Percentiles rank a stretch among this genome's conserved stretches.
Conservation (phyloP, 2,329 filamentous ascomycete genomes). For the Ophiostoma quercus region DNA sequence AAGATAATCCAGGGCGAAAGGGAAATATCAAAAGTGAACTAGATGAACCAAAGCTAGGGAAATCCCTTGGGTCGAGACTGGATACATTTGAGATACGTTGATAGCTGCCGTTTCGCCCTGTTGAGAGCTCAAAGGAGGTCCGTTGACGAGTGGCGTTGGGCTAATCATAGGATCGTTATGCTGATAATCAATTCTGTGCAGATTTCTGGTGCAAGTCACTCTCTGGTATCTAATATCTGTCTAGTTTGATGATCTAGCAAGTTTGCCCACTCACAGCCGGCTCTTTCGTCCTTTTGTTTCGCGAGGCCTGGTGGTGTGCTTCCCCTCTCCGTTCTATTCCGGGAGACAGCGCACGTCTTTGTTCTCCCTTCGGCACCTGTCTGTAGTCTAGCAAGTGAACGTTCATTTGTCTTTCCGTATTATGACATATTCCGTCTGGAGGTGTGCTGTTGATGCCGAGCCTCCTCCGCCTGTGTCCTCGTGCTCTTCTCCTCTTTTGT, state of each 20-base stretch:
- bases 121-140: background rate
- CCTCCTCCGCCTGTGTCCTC: background rate
- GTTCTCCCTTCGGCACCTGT: background rate
- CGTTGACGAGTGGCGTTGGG: background rate
- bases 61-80: background rate
- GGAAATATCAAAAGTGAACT: background rate
- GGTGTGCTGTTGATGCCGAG: background rate
- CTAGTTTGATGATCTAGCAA: background rate
- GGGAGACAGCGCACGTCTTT: background rate
- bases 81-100: background rate
- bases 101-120: background rate
- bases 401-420: background rate
- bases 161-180: background rate
- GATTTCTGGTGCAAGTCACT: background rate
- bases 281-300: background rate
- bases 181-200: background rate
- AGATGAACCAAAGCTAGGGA: background rate
- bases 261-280: background rate
- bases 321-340: slow-evolving; percentile 5
- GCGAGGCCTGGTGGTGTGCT: background rate
- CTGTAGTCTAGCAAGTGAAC: background rate
- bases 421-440: background rate
- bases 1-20: background rate
- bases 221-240: background rate
- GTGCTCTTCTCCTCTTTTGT: slow-evolving; percentile 2